Evolutionary conservation across 768 basidiomycete genomes (phyloP).

Genomic region (Lentinula lateritia): DNA sequence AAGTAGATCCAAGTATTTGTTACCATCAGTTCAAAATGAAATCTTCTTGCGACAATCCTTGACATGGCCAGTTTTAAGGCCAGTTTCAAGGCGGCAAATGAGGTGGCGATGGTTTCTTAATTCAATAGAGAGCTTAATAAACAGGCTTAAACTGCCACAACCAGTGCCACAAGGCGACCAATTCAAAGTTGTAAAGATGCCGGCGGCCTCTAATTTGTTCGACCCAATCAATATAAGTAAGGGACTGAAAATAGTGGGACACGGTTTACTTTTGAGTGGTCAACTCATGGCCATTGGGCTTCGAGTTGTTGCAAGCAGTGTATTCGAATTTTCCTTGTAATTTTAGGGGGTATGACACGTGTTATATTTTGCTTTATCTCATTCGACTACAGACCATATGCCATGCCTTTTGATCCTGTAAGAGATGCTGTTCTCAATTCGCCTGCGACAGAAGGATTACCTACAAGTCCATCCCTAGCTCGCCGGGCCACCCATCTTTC

Average conservation of each 20-base stretch:
- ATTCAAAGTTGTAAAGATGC: background rate
- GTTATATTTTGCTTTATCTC: background rate
- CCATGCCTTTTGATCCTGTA: constrained; percentile 81
- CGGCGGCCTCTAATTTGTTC: background rate
- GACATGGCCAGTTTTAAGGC: too few relatives aligned
- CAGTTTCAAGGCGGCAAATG: too few relatives aligned
- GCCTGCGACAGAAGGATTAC: constrained; percentile 40
- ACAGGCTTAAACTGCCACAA: too few relatives aligned
- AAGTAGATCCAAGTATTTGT: too few relatives aligned
- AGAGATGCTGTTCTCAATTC: constrained; percentile 83
- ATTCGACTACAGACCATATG: background rate
- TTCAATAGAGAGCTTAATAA: too few relatives aligned
- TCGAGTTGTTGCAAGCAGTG: background rate
- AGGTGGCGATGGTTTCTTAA: too few relatives aligned
- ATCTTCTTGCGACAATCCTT: too few relatives aligned
- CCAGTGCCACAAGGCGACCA: background rate
- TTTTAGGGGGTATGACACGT: background rate
- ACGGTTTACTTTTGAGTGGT: background rate
- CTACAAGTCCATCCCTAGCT: constrained; percentile 39
- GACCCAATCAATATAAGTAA: background rate
- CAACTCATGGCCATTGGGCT: background rate
- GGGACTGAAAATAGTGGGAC: background rate
- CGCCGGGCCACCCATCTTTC: constrained; percentile 75
- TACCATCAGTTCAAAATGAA: too few relatives aligned
- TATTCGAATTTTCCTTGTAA: background rate